Base-by-base conservation (phyloP, 2,329 filamentous ascomycete genomes). In the Didymella sp. region DNA sequence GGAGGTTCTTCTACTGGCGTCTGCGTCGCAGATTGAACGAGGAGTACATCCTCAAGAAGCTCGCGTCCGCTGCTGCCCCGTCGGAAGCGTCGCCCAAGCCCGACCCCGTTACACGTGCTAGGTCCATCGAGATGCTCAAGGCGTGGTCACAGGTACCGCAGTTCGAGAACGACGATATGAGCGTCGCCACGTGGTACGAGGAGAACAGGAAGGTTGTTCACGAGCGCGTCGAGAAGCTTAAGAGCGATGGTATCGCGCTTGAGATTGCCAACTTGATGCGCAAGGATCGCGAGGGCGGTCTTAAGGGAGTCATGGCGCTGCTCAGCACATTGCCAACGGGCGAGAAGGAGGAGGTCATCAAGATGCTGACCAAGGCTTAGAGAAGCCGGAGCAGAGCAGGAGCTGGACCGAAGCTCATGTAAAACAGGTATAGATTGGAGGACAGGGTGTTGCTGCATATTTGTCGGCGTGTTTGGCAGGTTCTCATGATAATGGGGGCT, bases 1-100 rank as follows among this genome's bases (percentile, higher is more conserved):
- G 95, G 64, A 89, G 94, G 74, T 98, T 95, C 91, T 98, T 99
- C 85, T 99, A 98, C 89, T 99, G 96, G 95, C 94, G 95, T 79
- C 89, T 97, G 61, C 93, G 96, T 78, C 90, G 95, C 76, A 88
- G 95, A 80, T 85, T 99, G 75, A 98, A 96, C 79, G 95, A 99
- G 81, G 95, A 99, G 81, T 91, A 96, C 78, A 92, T 99, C 69
- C 85, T 99, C 77, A 95, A 93, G 81, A 92, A 92, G 79, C 91
- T 99, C 85, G 82, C 79, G 2, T 66, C 74, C 35, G 73, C 78
- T 6, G 76, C 79, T 69, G 77, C 81, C 31, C 64, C 82, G 59
- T 62, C 70, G 54, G 64, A 64, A 52, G 68, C 70, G 46, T 50
- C 80, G 65, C 64, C 77, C 71, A 64, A 75, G 73, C 66, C 73